Evolutionary conservation across 352 stramenopile genomes (phyloP), one percentile per base, ranked within the genome.

Genomic region (Thalassiosira mediterranea): DNA sequence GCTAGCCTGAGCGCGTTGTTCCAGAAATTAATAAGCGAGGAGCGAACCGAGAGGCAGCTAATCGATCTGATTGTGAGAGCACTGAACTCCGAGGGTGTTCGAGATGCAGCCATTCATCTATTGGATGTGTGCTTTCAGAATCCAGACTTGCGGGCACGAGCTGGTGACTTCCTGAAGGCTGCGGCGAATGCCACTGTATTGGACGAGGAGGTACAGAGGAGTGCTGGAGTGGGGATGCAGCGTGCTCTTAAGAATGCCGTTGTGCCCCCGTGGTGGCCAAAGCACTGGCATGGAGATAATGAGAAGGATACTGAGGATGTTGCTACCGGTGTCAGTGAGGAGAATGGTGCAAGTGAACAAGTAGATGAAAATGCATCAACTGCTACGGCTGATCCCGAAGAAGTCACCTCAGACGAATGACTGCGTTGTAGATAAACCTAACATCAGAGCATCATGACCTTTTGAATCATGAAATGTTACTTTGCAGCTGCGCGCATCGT

Each of bases 161-260:
- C 52, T 0, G 72, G 72, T 1, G 72, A 81, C 32, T 81, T 81
- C 58, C 60, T 81, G 40, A 79, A 79, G 54, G 53, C 72, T 5
- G 70, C 61, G 1, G 70, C 61, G 31, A 73, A 32, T 15, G 49
- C 23, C 31, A 53, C 61, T 4, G 60, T 79, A 13, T 68, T 79
- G 60, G 70, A 78, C 51, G 69, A 78, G 59, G 53, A 44, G 1
- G 40, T 79, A 31, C 60, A 72, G 46, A 34, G 48, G 60, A 72
- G 48, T 62, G 70, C 46, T 3, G 70, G 70, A 21, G 61, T 72
- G 21, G 60, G 70, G 44, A 68, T 72, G 31, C 51, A 69, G 53
- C 8, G 47, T 51, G 70, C 48, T n/a, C 31, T 69, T 42, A 76
- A 56, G 56, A 76, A 46, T 53, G 48, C 49, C 8, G 56, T 69